These are phyloP conservation scores for Starmerella khaoyaiensis DNA, from an alignment of 805 yeast genomes.

Conservation along the genomic window DNA sequence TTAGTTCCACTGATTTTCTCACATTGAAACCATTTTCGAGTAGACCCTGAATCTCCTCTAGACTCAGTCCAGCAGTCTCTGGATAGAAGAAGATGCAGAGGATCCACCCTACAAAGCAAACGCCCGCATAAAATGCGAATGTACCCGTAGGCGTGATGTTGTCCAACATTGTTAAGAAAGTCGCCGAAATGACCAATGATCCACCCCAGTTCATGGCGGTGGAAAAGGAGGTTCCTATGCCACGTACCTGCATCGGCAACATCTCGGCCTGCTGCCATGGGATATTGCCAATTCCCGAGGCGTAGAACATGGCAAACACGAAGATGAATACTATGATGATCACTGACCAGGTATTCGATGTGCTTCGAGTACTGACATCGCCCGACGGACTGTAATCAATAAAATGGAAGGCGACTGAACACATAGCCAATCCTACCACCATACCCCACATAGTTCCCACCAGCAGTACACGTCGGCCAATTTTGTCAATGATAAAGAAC, in stretches of 20 bases:
- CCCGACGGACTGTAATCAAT: conserved; percentile 48
- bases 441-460: conserved; percentile 75
- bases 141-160: conserved; percentile 93
- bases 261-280: conserved; percentile 98
- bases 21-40: conserved; percentile 80
- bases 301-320: conserved; percentile 75
- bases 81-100: conserved; percentile 80
- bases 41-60: conserved; percentile 80
- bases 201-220: conserved; percentile 96
- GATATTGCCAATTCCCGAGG: conserved; percentile 90
- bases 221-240: conserved; percentile 79
- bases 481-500: conserved; percentile 68
- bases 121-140: conserved; percentile 75
- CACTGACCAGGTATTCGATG: conserved; percentile 54
- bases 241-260: conserved; percentile 87
- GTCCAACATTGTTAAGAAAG: conserved; percentile 87
- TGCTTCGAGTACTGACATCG: conserved; percentile 23
- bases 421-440: conserved; percentile 59
- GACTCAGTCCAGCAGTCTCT: conserved; percentile 76
- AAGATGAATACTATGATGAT: conserved; percentile 79
- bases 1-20: conserved; percentile 44
- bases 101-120: conserved; percentile 57
- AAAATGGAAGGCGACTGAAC: conserved; percentile 87
- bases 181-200: conserved; percentile 75
- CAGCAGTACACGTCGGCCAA: conserved; percentile 78